Base-by-base conservation (phyloP, 2,329 filamentous ascomycete species). In the Cercospora berteroae region DNA sequence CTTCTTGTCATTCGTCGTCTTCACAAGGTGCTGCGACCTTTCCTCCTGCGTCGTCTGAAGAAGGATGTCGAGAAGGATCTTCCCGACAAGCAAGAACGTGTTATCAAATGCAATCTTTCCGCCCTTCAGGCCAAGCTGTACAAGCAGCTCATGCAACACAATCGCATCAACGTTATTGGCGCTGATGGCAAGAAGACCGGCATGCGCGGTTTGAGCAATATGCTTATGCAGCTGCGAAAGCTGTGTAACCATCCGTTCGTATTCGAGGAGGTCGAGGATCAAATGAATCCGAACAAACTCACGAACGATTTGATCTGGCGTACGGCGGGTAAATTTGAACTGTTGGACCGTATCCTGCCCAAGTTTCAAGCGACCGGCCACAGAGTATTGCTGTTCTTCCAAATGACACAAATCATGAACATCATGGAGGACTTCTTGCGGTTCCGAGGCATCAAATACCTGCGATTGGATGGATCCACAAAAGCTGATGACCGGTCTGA, bases 391-490 rank as follows among this genome's bases (percentile, higher is more conserved):
- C 98, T 99, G 91, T 99, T 99, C 87, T 99, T 99, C 86, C 95
- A 99, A 80, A 99, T 99, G 95, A 99, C 95, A 4, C 94, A 96
- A 69, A 99, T 99, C 78, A 99, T 99, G 95, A 97, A 99, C 81
- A 99, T 99, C 76, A 98, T 99, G 95, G 95, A 99, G 75, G 95
- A 99, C 79, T 99, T 96, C 79, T 81, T 99, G 70, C 90, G 94
- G 3, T 90, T 93, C 76, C 88, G 92, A 71, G 90, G 90, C 57
- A 85, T 97, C 73, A 86, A 91, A 76, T 99, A 96, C 78, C 85
- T 99, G 72, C 93, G 95, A 78, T 85, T 99, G 67, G 95, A 99
- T 76, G 95, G 95, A 83, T 95, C 93, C 0, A 99, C 95, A 56
- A 99, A 99, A 79, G 94, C 95, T 1, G 95, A 99, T 76, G 95